Percentiles rank a stretch among this genome's conserved stretches.
phyloP scores from a whole-genome alignment of 768 basidiomycete species.

The Mycena vitilis region DNA sequence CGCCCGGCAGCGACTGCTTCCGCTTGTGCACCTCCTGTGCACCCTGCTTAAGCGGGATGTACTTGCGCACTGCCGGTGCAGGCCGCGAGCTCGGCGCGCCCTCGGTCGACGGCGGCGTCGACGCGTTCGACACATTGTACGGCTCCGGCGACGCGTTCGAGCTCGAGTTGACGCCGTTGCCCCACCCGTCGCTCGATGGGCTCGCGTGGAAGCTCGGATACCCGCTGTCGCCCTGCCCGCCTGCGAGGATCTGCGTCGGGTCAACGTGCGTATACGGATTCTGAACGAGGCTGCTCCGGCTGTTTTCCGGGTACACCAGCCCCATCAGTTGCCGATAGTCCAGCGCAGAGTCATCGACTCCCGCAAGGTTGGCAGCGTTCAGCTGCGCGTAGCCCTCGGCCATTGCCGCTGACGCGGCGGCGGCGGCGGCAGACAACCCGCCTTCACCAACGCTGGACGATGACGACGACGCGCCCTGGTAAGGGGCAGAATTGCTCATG shows the following conservation, averaged over 20 bases:
- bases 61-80: constrained; percentile 60
- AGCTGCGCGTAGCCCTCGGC: constrained; percentile 80
- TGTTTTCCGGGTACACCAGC: constrained; percentile 69
- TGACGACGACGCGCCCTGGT: constrained; percentile 44
- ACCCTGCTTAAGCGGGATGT: constrained; percentile 72
- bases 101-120: constrained; percentile 78
- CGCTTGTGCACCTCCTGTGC: constrained; percentile 64
- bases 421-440: constrained; percentile 69
- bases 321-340: constrained; percentile 77
- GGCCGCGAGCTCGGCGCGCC: constrained; percentile 48
- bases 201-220: constrained; percentile 74
- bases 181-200: constrained; percentile 87
- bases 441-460: constrained; percentile 54
- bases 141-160: constrained; percentile 82
- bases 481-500: constrained; percentile 33
- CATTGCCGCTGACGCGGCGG: constrained; percentile 75
- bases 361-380: constrained; percentile 62
- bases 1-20: constrained; percentile 56
- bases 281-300: constrained; percentile 51
- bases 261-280: constrained; percentile 81
- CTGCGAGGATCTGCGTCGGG: constrained; percentile 84
- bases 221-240: constrained; percentile 48
- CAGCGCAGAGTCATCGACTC: constrained; percentile 65
- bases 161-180: constrained; percentile 74
- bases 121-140: constrained; percentile 74